Evolutionary conservation across 2,329 filamentous ascomycete species (phyloP).

Genomic region (Aspergillus ibericus): DNA sequence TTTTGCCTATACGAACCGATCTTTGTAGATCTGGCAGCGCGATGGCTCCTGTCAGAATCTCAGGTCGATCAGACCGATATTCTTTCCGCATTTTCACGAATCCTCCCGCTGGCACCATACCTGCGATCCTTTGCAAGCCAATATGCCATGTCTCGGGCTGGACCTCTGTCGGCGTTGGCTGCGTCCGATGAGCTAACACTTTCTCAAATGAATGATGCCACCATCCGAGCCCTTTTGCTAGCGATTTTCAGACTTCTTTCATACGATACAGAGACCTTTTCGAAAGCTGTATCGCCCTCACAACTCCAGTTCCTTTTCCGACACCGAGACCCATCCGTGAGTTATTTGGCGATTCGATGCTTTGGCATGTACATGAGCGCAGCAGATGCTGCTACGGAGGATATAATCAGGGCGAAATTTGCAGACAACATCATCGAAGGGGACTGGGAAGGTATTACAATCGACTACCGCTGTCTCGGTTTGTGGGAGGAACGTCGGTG

Average conservation of each 20-base stretch:
- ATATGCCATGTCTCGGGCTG: conserved; percentile 36
- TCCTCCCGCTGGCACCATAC: conserved; percentile 79
- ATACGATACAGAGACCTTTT: conserved; percentile 70
- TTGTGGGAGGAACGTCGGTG: conserved; percentile 64
- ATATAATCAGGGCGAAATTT: conserved; percentile 67
- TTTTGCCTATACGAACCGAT: conserved; percentile 73
- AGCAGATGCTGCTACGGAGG: conserved; percentile 75
- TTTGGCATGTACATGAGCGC: conserved; percentile 77
- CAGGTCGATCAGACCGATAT: conserved; percentile 42
- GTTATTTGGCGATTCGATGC: conserved; percentile 78
- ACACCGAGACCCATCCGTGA: conserved; percentile 59
- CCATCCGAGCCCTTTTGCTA: conserved; percentile 56
- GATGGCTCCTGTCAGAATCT: conserved; percentile 61
- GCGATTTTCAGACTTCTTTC: conserved; percentile 76
- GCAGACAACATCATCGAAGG: conserved; percentile 64
- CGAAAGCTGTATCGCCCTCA: conserved; percentile 62
- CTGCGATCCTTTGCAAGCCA: conserved; percentile 70
- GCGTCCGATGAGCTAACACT: conserved; percentile 31
- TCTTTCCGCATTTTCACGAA: conserved; percentile 72
- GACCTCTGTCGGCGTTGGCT: conserved; percentile 34
- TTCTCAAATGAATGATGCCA: conserved; percentile 37
- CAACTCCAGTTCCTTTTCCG: conserved; percentile 69
- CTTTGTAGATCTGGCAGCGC: conserved; percentile 78
- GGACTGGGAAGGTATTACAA: conserved; percentile 69
- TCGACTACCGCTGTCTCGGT: conserved; percentile 76